These are phyloP conservation scores for Phyllostachys edulis DNA, from an alignment of 176 grass and related monocot genomes.

Conservation along the genomic window DNA sequence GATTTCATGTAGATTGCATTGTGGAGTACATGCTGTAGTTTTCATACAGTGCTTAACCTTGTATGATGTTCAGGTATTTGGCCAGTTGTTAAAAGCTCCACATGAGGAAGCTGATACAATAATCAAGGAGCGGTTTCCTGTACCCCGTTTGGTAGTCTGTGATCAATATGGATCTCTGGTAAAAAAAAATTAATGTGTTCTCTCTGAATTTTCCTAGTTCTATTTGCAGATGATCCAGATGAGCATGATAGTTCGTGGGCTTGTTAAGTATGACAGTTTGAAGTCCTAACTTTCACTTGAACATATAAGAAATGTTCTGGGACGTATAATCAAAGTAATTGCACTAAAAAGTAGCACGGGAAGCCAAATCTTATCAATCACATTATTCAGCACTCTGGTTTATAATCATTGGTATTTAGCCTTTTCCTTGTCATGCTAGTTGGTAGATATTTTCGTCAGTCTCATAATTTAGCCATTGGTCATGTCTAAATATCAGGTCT, in stretches of 20 bases:
- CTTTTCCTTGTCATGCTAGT: not conserved
- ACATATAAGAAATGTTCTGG: not conserved
- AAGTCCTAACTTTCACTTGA: conserved; percentile 19
- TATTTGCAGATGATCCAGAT: not conserved
- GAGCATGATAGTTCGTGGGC: not conserved
- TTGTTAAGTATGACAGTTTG: not conserved
- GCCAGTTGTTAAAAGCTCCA: conserved; percentile 75
- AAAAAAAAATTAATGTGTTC: not conserved
- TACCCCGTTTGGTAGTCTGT: conserved; percentile 82
- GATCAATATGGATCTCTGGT: conserved; percentile 96
- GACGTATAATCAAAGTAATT: not conserved
- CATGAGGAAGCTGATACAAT: conserved; percentile 72
- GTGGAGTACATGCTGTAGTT: not conserved
- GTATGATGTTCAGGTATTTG: conserved; percentile 60
- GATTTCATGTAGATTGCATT: conserved; percentile 17
- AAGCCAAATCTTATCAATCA: not conserved
- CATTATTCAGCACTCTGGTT: not conserved
- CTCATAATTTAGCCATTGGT: not conserved
- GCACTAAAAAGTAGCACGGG: not conserved
- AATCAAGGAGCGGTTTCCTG: conserved; percentile 86
- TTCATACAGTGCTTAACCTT: conserved; percentile 13
- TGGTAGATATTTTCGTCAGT: not conserved
- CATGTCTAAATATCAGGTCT: not conserved
- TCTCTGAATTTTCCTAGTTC: not conserved
- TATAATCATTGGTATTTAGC: not conserved